Conservation (phyloP, 345 rosid genomes). For the Gossypium herbaceum region DNA sequence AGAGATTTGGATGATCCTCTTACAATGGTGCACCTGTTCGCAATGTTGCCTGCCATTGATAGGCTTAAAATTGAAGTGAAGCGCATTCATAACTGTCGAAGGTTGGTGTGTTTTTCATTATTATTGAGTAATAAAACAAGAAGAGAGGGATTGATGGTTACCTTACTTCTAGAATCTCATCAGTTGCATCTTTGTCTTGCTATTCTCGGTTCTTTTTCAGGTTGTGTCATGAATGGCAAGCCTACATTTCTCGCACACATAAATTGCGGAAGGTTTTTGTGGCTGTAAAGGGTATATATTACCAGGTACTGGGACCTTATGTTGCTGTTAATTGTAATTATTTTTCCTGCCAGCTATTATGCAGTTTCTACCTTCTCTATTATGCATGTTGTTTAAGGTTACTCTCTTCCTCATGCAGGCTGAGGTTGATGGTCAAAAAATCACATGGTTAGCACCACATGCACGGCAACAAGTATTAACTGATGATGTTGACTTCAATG, state of each 20-base stretch:
- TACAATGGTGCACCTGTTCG: constrained; percentile 90
- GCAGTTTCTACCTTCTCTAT: neutral
- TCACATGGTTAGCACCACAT: constrained; percentile 95
- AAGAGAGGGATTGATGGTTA: neutral
- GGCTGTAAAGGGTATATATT: constrained; percentile 93
- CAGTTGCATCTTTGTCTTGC: constrained; percentile 1
- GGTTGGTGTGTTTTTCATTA: constrained; percentile 30
- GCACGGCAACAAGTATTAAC: constrained; percentile 89
- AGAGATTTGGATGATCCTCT: constrained; percentile 97
- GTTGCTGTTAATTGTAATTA: constrained; percentile 5
- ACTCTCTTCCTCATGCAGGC: constrained; percentile 44
- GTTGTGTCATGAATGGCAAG: constrained; percentile 97
- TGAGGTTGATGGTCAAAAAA: constrained; percentile 90
- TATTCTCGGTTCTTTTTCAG: constrained; percentile 29
- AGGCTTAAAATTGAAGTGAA: constrained; percentile 73
- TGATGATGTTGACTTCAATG: constrained; percentile 80
- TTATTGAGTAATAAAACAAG: neutral
- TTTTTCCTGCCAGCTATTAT: neutral
- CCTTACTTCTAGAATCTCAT: neutral
- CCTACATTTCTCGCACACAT: constrained; percentile 71
- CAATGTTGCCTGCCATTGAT: constrained; percentile 77
- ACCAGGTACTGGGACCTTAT: constrained; percentile 52
- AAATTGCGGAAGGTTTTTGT: constrained; percentile 79
- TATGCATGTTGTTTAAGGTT: neutral
- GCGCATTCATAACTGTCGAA: constrained; percentile 78